Conservation (phyloP, 2,329 filamentous ascomycete genomes). For the Epichloe sibirici region DNA sequence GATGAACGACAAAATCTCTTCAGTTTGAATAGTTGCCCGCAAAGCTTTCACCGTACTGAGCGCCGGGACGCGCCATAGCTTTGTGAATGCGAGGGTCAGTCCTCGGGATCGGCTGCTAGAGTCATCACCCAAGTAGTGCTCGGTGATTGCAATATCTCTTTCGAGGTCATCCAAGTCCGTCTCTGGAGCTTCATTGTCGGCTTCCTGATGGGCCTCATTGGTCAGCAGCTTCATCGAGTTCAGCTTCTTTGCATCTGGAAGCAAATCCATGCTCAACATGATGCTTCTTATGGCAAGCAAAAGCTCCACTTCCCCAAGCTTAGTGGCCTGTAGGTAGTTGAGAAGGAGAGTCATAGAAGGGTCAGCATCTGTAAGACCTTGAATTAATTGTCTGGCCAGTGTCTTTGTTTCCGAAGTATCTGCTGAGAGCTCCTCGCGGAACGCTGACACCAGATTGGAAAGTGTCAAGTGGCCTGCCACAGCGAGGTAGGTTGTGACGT, state of each 20-base stretch:
- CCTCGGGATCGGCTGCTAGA: conserved; percentile 50
- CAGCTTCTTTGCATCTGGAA: conserved; percentile 28
- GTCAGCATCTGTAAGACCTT: conserved; percentile 52
- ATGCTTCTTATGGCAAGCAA: conserved; percentile 53
- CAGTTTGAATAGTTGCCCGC: conserved; percentile 48
- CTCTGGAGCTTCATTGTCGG: conserved; percentile 24
- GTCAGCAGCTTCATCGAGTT: conserved; percentile 21
- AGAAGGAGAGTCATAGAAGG: conserved; percentile 55
- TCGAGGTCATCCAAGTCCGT: conserved; percentile 50
- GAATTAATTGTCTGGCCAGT: conserved; percentile 48
- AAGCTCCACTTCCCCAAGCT: conserved; percentile 53
- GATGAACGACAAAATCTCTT: conserved; percentile 60
- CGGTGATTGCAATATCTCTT: conserved; percentile 53
- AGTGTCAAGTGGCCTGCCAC: conserved; percentile 48
- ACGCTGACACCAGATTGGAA: conserved; percentile 45
- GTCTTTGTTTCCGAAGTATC: conserved; percentile 33
- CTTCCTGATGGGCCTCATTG: conserved; percentile 14
- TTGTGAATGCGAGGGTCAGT: conserved; percentile 55
- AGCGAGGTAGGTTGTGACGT: conserved; percentile 45
- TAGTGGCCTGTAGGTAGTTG: conserved; percentile 51
- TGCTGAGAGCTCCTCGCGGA: conserved; percentile 34
- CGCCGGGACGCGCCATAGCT: conserved; percentile 54
- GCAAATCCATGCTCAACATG: conserved; percentile 56
- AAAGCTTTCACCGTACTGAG: conserved; percentile 49
- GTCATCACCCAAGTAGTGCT: conserved; percentile 54